Evolutionary conservation across 306 rosid genomes (phyloP), one percentile per base, ranked within the genome.

Genomic region (Malus sylvestris): DNA sequence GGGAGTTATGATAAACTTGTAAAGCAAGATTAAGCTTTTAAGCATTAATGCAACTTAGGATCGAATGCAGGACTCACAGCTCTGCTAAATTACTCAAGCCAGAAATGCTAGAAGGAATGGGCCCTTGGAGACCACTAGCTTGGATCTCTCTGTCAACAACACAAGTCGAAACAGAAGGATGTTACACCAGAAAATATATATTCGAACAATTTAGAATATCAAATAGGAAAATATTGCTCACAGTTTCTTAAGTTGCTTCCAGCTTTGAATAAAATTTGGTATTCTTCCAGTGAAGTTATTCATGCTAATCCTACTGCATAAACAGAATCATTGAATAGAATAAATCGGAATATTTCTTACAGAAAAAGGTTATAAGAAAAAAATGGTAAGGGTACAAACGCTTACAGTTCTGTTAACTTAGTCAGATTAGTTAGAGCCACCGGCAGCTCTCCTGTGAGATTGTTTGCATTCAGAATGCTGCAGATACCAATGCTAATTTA

Each of bases 371-470:
- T 51, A 46, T 19, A 35, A 11, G 9, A 29, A n/a, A 11, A 3
- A 7, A 5, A 33, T 1, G 38, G 38, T 33, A 25, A 49, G 46
- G 11, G 60, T 4, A 8, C 42, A 45, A 46, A n/a, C 45, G 51
- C 86, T n/a, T 76, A 83, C 86, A 83, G 75, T 67, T 35, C 68
- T 3, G 15, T 30, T 76, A 83, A 60, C 5, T 79, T 79, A n/a
- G 68, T 49, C 46, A 80, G 79, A 2, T 30, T 38, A 58, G 83
- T 35, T 12, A 79, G 63, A 58, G 40, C 29, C 3, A 2, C 6
- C 1, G 83, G 83, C 51, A 83, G 76, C 33, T n/a, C 45, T 33
- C 86, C 83, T 1, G 83, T 71, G 78, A 81, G 85, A 81, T 71
- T 76, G 58, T 81, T 81, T 22, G 81, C 44, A 32, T 13, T 76